Conservation (phyloP, 306 rosid species). For the Crataegus laevigata region DNA sequence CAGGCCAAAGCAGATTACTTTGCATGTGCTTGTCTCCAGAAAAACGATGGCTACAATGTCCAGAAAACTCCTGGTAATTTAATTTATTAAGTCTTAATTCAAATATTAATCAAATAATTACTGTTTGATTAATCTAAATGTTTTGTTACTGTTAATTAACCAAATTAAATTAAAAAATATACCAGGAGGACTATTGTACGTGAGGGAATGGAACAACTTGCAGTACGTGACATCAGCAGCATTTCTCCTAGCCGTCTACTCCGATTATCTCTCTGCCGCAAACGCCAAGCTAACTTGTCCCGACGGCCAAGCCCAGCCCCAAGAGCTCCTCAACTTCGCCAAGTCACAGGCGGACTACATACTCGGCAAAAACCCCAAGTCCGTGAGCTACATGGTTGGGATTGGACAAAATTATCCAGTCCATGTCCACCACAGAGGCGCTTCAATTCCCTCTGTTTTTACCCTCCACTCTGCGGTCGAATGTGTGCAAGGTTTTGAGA, state of each 20-base stretch:
- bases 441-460: conserved; percentile 59
- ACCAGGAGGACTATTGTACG: conserved; percentile 66
- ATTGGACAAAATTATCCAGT: conserved; percentile 61
- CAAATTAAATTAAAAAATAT: too few species aligned
- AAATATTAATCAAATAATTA: too few species aligned
- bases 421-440: conserved; percentile 76
- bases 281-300: conserved; percentile 62
- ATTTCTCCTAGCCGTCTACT: conserved; percentile 60
- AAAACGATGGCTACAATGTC: conserved; percentile 79
- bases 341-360: conserved; percentile 81
- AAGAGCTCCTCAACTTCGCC: conserved; percentile 58
- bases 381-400: conserved; percentile 70
- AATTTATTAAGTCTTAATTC: neutral
- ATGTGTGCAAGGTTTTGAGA: conserved; percentile 72
- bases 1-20: conserved; percentile 88
- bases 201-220: conserved; percentile 82
- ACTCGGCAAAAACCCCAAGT: conserved; percentile 71
- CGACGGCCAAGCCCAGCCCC: conserved; percentile 57
- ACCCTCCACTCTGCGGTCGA: conserved; percentile 34
- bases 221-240: conserved; percentile 74
- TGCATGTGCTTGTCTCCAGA: conserved; percentile 68
- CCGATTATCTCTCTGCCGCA: conserved; percentile 50
- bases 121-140: neutral
- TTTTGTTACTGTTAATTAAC: too few species aligned
- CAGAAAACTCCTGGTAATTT: conserved; percentile 55